Conservation (phyloP, 2,329 filamentous ascomycete species). For the Cladosporium halotolerans region DNA sequence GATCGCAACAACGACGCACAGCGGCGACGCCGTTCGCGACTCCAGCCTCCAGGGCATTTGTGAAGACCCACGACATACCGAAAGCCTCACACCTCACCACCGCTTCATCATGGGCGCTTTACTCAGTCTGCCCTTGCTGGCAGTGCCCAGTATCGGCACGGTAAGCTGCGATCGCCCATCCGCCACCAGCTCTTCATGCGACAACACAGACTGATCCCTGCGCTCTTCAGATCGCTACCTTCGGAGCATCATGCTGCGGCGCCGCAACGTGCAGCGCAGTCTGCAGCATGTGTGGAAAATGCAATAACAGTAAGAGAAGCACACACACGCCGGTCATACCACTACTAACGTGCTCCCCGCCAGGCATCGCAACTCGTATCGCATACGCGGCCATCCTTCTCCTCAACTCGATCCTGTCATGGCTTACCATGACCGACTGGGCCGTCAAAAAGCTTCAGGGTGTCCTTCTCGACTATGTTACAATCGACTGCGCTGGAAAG, state of each 20-base stretch:
- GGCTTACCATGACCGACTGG: conserved; percentile 99
- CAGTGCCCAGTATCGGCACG: conserved; percentile 76
- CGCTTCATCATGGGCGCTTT: conserved; percentile 69
- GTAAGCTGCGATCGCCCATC: conserved; percentile 49
- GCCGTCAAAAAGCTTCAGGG: conserved; percentile 92
- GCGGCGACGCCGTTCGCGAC: no score
- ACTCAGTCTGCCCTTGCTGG: conserved; percentile 82
- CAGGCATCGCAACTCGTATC: conserved; percentile 84
- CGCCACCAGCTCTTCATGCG: background rate
- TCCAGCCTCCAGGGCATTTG: no score
- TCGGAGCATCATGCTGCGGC: conserved; percentile 87
- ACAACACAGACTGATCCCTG: conserved; percentile 10
- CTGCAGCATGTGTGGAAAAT: conserved; percentile 93
- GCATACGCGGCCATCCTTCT: conserved; percentile 78
- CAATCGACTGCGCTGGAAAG: conserved; percentile 77
- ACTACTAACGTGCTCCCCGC: background rate
- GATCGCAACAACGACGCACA: no score
- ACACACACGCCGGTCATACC: background rate
- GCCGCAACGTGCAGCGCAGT: conserved; percentile 94
- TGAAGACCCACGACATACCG: no score
- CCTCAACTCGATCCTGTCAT: conserved; percentile 92
- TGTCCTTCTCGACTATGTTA: conserved; percentile 89
- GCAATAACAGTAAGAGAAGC: conserved; percentile 61
- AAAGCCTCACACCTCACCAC: background rate
- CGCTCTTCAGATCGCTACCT: conserved; percentile 58